Percentiles rank a stretch among this genome's conserved stretches.
These are phyloP conservation scores for Amauroascus niger DNA, from an alignment of 2,329 filamentous ascomycete genomes.

Conservation along the genomic window DNA sequence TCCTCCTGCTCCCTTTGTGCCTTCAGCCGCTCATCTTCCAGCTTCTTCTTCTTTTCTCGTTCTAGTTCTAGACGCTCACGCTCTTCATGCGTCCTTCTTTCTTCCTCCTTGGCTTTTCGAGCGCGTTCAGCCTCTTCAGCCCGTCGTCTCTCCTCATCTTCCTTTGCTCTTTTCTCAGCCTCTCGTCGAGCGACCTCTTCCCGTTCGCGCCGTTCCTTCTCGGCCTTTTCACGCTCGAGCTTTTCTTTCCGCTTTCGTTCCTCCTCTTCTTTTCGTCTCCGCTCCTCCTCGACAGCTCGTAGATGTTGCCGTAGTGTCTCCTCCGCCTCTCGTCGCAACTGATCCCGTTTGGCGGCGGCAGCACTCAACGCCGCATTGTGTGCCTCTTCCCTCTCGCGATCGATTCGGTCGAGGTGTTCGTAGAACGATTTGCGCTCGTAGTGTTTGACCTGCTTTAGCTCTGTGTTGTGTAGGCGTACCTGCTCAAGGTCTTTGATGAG, in stretches of 20 bases:
- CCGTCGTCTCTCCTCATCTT: constrained; percentile 40
- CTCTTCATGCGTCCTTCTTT: constrained; percentile 24
- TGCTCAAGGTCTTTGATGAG: constrained; percentile 35
- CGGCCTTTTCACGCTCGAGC: constrained; percentile 28
- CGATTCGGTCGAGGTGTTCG: constrained; percentile 52
- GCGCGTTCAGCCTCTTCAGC: constrained; percentile 40
- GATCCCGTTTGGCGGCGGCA: constrained; percentile 57
- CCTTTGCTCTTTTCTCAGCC: constrained; percentile 37
- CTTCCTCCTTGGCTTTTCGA: constrained; percentile 33
- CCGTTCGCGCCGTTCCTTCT: constrained; percentile 33
- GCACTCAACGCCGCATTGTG: constrained; percentile 58
- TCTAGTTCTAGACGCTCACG: constrained; percentile 15
- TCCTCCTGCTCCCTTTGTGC: constrained; percentile 26
- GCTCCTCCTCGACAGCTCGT: constrained; percentile 32
- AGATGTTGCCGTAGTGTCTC: constrained; percentile 43
- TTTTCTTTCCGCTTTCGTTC: constrained; percentile 30
- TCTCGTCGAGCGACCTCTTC: constrained; percentile 41
- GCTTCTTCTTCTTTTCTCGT: constrained; percentile 23
- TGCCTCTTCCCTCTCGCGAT: constrained; percentile 52
- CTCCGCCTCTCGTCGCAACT: constrained; percentile 49
- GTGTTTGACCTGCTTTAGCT: constrained; percentile 36
- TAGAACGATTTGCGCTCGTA: constrained; percentile 41
- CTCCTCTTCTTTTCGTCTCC: constrained; percentile 28
- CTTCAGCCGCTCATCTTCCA: constrained; percentile 23
- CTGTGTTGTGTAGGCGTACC: constrained; percentile 33